phyloP scores from a whole-genome alignment of 1,284 basidiomycete genomes.

The Leccinum solheimii region DNA sequence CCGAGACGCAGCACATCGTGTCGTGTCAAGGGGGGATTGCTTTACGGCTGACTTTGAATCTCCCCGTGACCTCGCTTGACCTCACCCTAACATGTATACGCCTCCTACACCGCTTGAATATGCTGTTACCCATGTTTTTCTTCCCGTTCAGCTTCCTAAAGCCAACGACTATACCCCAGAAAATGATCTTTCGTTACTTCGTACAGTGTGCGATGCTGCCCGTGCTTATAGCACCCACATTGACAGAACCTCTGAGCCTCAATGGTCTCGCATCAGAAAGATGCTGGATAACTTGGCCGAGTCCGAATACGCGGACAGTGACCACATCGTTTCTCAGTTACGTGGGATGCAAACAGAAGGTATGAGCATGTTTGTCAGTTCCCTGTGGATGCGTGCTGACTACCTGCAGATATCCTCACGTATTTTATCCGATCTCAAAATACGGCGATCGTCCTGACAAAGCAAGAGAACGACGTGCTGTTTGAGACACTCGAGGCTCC shows the following conservation, averaged over 20 bases:
- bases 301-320: neutral
- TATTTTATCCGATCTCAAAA: constrained; percentile 34
- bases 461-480: constrained; percentile 8
- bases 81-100: too few relatives aligned
- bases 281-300: constrained; percentile 16
- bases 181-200: neutral
- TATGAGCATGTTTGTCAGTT: neutral
- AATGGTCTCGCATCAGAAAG: constrained; percentile 12
- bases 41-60: too few relatives aligned
- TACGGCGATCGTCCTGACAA: constrained; percentile 36
- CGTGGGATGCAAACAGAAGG: constrained; percentile 17
- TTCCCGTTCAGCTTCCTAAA: constrained; percentile 12
- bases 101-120: too few relatives aligned
- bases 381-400: neutral
- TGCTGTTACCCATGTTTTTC: neutral
- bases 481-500: constrained; percentile 37
- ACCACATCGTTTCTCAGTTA: constrained; percentile 8
- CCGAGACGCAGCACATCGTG: too few relatives aligned
- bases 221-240: constrained; percentile 4
- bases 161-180: neutral
- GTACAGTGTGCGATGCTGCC: constrained; percentile 7
- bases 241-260: neutral
- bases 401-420: constrained; percentile 19
- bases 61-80: too few relatives aligned
- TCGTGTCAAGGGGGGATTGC: too few relatives aligned